Evolutionary conservation across 345 rosid genomes (phyloP).

Genomic region (Toxicodendron radicans): DNA sequence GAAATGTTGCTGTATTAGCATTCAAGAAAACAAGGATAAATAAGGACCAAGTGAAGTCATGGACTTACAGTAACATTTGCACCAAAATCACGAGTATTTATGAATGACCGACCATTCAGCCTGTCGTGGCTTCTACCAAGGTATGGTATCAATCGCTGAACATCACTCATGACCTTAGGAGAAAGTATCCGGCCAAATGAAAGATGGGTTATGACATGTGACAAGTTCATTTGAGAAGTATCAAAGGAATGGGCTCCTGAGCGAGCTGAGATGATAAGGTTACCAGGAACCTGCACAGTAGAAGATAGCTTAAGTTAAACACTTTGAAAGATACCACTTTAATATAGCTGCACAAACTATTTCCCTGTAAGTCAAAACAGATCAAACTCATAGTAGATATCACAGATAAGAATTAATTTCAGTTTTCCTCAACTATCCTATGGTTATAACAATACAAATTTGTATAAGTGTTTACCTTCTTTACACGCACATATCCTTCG

Average conservation of each 20-base stretch:
- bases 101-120: conserved; percentile 76
- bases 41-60: conserved; percentile 7
- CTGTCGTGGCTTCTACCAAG: conserved; percentile 81
- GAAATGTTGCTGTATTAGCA: not conserved
- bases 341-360: not conserved
- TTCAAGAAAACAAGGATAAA: conserved; percentile 2
- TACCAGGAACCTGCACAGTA: conserved; percentile 85
- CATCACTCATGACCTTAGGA: conserved; percentile 59
- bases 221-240: conserved; percentile 88
- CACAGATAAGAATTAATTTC: not conserved
- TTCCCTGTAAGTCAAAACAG: not conserved
- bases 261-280: conserved; percentile 83
- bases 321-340: not conserved
- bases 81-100: conserved; percentile 70
- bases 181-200: conserved; percentile 77
- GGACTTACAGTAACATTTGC: conserved; percentile 95
- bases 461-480: conserved; percentile 56
- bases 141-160: conserved; percentile 68
- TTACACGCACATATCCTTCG: conserved; percentile 94
- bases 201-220: conserved; percentile 86
- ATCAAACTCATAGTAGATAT: not conserved
- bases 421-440: conserved; percentile 5
- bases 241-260: conserved; percentile 96
- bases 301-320: conserved; percentile 10
- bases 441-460: conserved; percentile 2